Conservation (phyloP, 1,284 basidiomycete genomes). For the Agroathelia rolfsii region DNA sequence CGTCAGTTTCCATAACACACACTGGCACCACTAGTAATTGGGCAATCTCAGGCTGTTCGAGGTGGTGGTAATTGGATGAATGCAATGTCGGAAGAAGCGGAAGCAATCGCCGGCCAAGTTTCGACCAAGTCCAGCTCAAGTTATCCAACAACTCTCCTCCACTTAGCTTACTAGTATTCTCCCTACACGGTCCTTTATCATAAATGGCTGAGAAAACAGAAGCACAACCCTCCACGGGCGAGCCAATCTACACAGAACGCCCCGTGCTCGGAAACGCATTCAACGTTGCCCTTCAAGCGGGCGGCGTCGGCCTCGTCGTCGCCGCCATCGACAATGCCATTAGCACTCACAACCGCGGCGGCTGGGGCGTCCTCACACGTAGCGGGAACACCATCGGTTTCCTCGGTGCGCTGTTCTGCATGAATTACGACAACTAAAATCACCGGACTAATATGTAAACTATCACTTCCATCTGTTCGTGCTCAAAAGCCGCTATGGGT, state of each 20-base stretch:
- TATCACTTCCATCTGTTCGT: constrained; percentile 8
- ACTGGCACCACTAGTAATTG: no score
- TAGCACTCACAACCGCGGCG: constrained; percentile 71
- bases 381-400: constrained; percentile 74
- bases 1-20: no score
- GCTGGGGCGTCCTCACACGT: constrained; percentile 77
- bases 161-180: no score
- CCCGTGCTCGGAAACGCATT: constrained; percentile 50
- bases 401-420: constrained; percentile 49
- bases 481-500: constrained; percentile 75
- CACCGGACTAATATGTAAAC: constrained; percentile 6
- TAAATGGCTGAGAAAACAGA: no score
- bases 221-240: constrained; percentile 29
- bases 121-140: no score
- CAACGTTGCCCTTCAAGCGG: constrained; percentile 57
- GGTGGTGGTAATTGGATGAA: no score
- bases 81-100: no score
- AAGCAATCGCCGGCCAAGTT: no score
- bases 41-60: no score
- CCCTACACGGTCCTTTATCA: no score
- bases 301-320: constrained; percentile 67
- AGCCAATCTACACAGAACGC: constrained; percentile 44
- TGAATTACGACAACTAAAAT: background rate
- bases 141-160: no score
- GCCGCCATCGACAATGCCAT: constrained; percentile 82